Conservation (phyloP, 257 asterid species). For the Fraxinus cuspidata region DNA sequence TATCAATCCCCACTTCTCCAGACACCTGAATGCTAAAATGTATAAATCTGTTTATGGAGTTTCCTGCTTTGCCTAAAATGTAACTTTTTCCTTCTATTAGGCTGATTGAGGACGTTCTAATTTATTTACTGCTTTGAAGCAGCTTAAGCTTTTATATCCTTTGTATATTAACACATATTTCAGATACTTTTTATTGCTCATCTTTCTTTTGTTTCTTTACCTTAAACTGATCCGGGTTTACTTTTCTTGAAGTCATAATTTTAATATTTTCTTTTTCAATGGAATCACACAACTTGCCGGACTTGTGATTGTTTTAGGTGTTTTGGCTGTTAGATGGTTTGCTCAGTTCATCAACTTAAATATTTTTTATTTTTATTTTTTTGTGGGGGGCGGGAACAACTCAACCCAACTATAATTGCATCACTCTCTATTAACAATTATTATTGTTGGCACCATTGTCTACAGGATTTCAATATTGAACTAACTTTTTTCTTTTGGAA, state of each 20-base stretch:
- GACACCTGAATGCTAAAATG: not conserved
- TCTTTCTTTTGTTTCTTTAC: not conserved
- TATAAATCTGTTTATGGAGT: not conserved
- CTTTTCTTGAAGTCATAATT: not conserved
- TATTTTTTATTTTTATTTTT: not conserved
- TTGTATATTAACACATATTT: not conserved
- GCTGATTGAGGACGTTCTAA: not conserved
- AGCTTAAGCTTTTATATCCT: not conserved
- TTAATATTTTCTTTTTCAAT: not conserved
- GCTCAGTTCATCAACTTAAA: not conserved
- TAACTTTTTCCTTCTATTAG: not conserved
- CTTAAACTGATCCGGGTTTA: not conserved
- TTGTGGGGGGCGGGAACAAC: no score
- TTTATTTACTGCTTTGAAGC: not conserved
- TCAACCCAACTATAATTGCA: not conserved
- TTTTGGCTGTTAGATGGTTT: not conserved
- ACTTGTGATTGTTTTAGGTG: not conserved
- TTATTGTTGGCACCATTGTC: not conserved
- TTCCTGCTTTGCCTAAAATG: not conserved
- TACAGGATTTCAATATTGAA: constrained; percentile 8
- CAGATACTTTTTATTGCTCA: not conserved
- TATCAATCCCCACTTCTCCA: not conserved
- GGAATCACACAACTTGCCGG: not conserved
- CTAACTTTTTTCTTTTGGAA: not conserved
- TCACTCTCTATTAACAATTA: not conserved